phyloP scores from a whole-genome alignment of 371 early-diverging fungal species.

The Rhizopus arrhizus region DNA sequence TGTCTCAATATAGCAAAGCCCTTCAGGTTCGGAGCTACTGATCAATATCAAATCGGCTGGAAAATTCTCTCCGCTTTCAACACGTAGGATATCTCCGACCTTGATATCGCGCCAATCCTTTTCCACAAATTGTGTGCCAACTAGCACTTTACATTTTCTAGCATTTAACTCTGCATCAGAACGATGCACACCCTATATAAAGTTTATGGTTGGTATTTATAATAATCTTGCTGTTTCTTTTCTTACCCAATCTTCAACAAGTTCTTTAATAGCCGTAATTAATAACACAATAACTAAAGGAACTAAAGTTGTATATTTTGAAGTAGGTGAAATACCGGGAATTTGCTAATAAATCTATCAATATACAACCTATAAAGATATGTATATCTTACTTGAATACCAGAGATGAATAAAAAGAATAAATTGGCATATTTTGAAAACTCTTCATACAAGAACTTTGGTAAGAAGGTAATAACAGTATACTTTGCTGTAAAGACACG shows the following conservation, averaged over 20 bases:
- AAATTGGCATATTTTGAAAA: conserved; percentile 94
- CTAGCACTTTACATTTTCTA: conserved; percentile 69
- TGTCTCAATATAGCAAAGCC: conserved; percentile 93
- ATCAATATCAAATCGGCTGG: conserved; percentile 93
- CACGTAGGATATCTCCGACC: conserved; percentile 90
- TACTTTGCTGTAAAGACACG: conserved; percentile 91
- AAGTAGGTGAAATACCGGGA: conserved; percentile 81
- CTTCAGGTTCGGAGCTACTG: conserved; percentile 84
- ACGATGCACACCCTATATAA: conserved; percentile 72
- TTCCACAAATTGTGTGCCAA: conserved; percentile 65
- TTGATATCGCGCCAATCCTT: conserved; percentile 77
- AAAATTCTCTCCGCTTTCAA: conserved; percentile 85
- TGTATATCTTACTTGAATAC: conserved; percentile 71
- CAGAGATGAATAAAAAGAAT: conserved; percentile 91
- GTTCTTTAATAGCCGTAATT: conserved; percentile 95
- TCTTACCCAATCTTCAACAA: conserved; percentile 90
- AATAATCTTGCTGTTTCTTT: not conserved
- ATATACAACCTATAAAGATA: conserved; percentile 18
- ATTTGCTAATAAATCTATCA: conserved; percentile 68
- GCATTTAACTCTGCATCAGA: conserved; percentile 81
- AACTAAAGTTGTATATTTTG: conserved; percentile 86
- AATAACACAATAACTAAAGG: conserved; percentile 90
- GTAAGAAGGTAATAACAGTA: conserved; percentile 85
- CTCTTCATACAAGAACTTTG: conserved; percentile 92
- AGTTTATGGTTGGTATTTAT: conserved; percentile 1